Conservation (phyloP, 1,284 basidiomycete species). For the Moesziomyces antarcticus region DNA sequence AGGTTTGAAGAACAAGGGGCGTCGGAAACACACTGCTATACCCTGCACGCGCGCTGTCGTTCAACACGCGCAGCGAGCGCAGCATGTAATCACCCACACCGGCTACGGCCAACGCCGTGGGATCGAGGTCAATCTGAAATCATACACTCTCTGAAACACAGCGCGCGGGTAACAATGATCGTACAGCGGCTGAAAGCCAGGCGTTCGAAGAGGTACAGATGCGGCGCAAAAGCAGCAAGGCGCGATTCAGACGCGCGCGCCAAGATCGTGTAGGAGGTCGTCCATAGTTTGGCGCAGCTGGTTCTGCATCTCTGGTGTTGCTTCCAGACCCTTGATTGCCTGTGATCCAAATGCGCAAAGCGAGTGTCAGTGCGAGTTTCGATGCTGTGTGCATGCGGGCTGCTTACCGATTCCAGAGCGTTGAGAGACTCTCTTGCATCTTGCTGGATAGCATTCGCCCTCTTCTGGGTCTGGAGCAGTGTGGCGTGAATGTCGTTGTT, state of each 20-base stretch:
- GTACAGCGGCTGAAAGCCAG: neutral
- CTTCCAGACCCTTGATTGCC: constrained; percentile 47
- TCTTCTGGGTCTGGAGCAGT: constrained; percentile 7
- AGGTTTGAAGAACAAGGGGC: constrained; percentile 12
- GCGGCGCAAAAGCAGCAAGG: neutral
- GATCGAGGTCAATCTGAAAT: too few relatives aligned
- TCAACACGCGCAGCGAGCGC: constrained; percentile 23
- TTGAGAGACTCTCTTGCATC: constrained; percentile 31
- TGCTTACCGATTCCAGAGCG: constrained; percentile 41
- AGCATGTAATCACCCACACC: neutral
- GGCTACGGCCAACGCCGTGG: too few relatives aligned
- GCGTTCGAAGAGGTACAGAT: neutral
- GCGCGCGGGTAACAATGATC: neutral
- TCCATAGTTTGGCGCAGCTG: constrained; percentile 49
- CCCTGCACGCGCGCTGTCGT: constrained; percentile 19
- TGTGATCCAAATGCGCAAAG: constrained; percentile 2
- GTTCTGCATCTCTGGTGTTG: constrained; percentile 43
- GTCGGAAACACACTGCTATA: constrained; percentile 16
- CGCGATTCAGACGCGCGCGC: constrained; percentile 32
- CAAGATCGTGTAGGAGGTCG: constrained; percentile 44
- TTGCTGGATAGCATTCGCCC: constrained; percentile 14
- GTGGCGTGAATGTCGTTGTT: constrained; percentile 17
- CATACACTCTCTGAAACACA: neutral
- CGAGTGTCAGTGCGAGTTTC: neutral
- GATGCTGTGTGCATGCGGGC: neutral